A percentile compares a stretch with the other conserved stretches of the same genome.
Conservation (phyloP, 192 early-diverging fungal genomes). For the Coemansia aciculifera region DNA sequence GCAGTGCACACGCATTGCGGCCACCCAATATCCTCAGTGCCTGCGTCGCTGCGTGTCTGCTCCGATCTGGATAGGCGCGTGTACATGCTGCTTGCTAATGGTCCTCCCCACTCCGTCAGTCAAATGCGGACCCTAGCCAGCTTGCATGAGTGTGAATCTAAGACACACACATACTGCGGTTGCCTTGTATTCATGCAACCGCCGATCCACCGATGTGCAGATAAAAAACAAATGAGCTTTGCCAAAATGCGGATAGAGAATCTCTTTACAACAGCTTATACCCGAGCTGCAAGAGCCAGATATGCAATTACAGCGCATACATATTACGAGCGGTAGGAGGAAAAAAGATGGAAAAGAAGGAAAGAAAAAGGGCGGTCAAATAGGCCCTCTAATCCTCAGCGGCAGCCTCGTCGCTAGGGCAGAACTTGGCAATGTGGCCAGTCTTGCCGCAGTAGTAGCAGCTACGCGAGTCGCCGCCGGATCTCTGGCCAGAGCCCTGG, state of each 20-base stretch:
- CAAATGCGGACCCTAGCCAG: not conserved
- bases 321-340: not conserved
- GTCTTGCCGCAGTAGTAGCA: conserved; percentile 48
- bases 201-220: not conserved
- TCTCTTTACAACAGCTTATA: not conserved
- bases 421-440: conserved; percentile 53
- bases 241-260: not conserved
- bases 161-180: not conserved
- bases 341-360: not conserved
- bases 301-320: not conserved
- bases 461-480: not conserved
- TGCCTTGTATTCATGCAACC: not conserved
- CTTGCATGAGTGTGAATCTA: not conserved
- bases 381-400: not conserved
- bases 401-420: conserved; percentile 18
- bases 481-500: conserved; percentile 6
- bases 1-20: not conserved
- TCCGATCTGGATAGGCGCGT: not conserved
- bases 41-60: not conserved
- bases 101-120: not conserved
- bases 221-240: not conserved
- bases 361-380: not conserved
- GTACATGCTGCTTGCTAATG: not conserved
- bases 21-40: not conserved
- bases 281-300: not conserved